Base-by-base conservation (phyloP, 371 early-diverging fungal species). In the Entomophthora muscae region DNA sequence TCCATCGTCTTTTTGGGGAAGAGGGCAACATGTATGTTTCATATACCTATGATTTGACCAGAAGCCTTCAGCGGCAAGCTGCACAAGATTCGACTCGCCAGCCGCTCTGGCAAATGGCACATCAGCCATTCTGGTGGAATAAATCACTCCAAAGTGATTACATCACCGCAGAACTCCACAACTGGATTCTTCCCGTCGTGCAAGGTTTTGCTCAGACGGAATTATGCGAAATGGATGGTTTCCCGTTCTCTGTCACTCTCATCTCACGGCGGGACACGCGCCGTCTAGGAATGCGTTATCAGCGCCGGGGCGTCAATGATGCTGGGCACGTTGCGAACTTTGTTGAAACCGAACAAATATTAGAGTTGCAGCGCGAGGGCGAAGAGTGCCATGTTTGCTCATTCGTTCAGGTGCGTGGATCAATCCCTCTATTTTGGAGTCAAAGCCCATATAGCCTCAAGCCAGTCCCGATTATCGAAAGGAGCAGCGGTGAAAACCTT, bases 401-500 rank as follows among this genome's bases (percentile, higher is more conserved):
- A 1, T 93, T 82, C 78, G 84, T 97, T 17, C 99, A 99, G 69
- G 85, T 93, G 1, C 85, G 99, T 57, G 99, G 99, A 2, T 96
- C 97, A 0, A 94, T 99, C 66, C 99, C 99, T 23, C 72, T 99
- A 12, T 89, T 79, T 66, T 99, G 99, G 99, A 73, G 82, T 17
- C 99, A 99, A 71, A 75, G 84, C 57, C 85, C 89, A 69, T 90
- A 90, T 66, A 79, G 79, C 32, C 69, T 85, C 51, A 82, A 83
- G 61, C 85, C 85, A 10, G 70, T 80, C 13, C 85, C 85, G 0
- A 67, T 71, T 12, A 64, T 85, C 32, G 82, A 85, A 33, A 71
- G 83, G 30, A 66, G 54, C n/a, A 28, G 31, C 22, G 17, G 58
- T 0, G 53, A 32, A 29, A 69, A 77, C 71, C 60, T 75, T 13